Evolutionary conservation across 2,329 filamentous ascomycete genomes (phyloP), one percentile per base, ranked within the genome.

Genomic region (Fusarium musae): DNA sequence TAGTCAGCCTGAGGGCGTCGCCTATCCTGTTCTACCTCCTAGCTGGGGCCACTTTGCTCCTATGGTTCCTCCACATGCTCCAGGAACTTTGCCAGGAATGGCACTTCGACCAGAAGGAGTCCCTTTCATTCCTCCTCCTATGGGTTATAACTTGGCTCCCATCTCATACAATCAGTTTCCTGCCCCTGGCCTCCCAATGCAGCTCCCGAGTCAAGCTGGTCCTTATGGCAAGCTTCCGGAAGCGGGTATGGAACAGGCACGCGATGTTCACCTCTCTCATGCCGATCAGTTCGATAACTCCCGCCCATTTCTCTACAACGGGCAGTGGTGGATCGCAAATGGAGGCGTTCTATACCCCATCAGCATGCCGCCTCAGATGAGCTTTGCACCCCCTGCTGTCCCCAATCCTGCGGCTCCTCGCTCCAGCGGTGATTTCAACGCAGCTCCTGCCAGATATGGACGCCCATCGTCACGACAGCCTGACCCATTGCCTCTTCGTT

Each of bases 261-360:
- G 77, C 50, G 75, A 79, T 21, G 74, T 79, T 39, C 79, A 78
- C 44, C 76, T 84, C 43, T 82, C 84, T 4, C 80, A 83, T 16
- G 82, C 84, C 1, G 85, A 85, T 23, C 83, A 85, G 58, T 84
- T 86, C 61, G 87, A 89, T 58, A 82, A 80, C 32, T 82, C 75
- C 37, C 83, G 84, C 40, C 84, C 86, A 2, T 86, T 85, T 72
- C 80, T 82, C 64, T 80, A 80, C 75, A 85, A 87, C 57, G 84
- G 85, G 2, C 84, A 86, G 59, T 82, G 84, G 79, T 76, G 85
- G 71, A 81, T 85, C 67, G 83, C 79, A 9, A 70, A 77, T 34
- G 73, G 74, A 19, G 59, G 73, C 21, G 66, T 72, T 12, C 73
- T 82, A 71, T 80, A 56, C 63, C 78, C 43, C 56, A 70, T 61